Evolutionary conservation across 2,329 filamentous ascomycete species (phyloP).

Genomic region (Aspergillus sp.): DNA sequence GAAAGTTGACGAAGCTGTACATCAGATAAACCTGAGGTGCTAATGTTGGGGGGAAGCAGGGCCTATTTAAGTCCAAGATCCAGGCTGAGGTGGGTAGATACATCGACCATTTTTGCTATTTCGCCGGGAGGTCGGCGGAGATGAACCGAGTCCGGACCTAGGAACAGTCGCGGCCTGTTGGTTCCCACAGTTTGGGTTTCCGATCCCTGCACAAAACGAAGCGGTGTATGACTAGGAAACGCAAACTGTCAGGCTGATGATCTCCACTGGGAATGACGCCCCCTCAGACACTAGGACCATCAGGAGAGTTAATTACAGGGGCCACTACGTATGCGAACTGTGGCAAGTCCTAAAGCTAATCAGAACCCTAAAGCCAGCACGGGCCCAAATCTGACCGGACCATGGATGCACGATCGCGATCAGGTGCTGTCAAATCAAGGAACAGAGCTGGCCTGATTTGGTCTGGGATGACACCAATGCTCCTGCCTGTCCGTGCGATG

Average conservation of each 20-base stretch:
- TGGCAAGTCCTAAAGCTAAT: not conserved
- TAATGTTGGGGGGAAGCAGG: not conserved
- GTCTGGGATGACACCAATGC: not conserved
- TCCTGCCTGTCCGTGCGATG: not conserved
- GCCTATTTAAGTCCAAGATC: not conserved
- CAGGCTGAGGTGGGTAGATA: not conserved
- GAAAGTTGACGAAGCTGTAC: constrained; percentile 4
- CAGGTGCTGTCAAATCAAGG: not conserved
- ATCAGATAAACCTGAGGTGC: not conserved
- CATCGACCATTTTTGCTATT: not conserved
- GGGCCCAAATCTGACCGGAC: constrained; percentile 3
- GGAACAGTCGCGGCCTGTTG: not conserved
- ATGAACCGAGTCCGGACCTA: not conserved
- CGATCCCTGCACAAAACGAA: constrained; percentile 1
- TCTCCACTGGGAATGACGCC: not conserved
- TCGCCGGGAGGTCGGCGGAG: not conserved
- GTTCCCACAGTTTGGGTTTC: not conserved
- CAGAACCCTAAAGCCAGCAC: constrained; percentile 3
- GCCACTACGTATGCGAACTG: not conserved
- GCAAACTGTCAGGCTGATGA: not conserved
- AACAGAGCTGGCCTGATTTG: not conserved
- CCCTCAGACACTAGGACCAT: not conserved
- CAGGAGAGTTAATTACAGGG: not conserved
- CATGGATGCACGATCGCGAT: constrained; percentile 2
- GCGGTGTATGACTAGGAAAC: constrained; percentile 5